Evolutionary conservation across 306 rosid genomes (phyloP), one percentile per base, ranked within the genome.

Genomic region (Vicia villosa): DNA sequence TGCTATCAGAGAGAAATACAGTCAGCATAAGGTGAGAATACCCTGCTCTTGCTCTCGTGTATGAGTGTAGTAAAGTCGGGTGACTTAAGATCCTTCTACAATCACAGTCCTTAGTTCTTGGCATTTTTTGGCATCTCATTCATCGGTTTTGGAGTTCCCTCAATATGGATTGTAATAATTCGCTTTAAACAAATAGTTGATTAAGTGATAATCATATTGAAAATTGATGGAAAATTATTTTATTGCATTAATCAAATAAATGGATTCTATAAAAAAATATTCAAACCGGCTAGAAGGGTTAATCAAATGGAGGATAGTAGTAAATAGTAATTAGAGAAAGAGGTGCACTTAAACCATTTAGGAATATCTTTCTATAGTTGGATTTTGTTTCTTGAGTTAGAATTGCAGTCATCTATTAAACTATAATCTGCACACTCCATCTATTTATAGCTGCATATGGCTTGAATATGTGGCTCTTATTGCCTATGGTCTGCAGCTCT

Each of bases 1-100:
- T 63, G 34, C 68, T 63, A 66, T 85, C 56, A 73, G 84, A 72
- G 86, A 82, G 80, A 89, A 87, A 82, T 89, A 89, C 77, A 78
- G 89, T 79, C 87, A 89, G 21, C 93, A 89, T 75, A 83, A 81
- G 87, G 89, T 87, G 66, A 68, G 73, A 64, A 57, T 55, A 30
- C 20, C 76, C 42, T 11, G 0, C 7, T 55, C 54, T 67, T 55
- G 51, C 61, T 52, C 21, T 36, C 32, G 26, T 14, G 40, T 30
- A 38, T 66, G 1, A 17, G 65, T 42, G n/a, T 42, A 13, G 19
- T 54, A 26, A 73, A 40, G 47, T 38, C 47, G 24, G 56, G 57
- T 34, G 52, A 45, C 68, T 10, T 34, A 6, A 40, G 50, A 38
- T 21, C 32, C 10, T 19, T 43, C 17, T 55, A 38, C 67, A 17